Conservation (phyloP, 2,329 filamentous ascomycete genomes). For the Neurospora sp. region DNA sequence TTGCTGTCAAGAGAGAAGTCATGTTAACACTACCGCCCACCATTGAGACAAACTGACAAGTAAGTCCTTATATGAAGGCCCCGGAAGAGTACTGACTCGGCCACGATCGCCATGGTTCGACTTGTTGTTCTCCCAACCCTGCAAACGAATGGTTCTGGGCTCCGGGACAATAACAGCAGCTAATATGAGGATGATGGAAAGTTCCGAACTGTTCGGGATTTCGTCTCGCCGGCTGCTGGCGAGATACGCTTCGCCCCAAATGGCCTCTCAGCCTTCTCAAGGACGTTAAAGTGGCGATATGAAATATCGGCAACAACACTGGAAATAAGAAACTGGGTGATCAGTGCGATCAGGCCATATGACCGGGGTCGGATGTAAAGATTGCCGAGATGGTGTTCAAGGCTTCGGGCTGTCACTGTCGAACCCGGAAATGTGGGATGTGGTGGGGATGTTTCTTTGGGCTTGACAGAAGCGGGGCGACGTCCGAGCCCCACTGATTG, state of each 20-base stretch:
- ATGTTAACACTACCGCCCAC: slow-evolving; percentile 9
- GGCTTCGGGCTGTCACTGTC: background rate
- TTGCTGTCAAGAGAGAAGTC: slow-evolving; percentile 32
- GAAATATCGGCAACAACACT: background rate
- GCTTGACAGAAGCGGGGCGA: background rate
- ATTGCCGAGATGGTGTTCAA: background rate
- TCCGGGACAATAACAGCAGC: slow-evolving; percentile 1
- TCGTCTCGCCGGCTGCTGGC: background rate
- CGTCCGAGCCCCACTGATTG: background rate
- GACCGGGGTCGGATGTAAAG: background rate
- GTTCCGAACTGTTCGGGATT: background rate
- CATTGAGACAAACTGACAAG: background rate
- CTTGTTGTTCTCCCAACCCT: background rate
- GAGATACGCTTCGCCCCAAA: background rate
- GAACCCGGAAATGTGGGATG: background rate
- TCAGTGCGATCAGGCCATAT: background rate
- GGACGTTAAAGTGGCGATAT: background rate
- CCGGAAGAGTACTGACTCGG: slow-evolving; percentile 28
- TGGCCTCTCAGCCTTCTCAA: background rate
- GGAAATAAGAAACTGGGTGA: background rate
- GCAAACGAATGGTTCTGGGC: background rate
- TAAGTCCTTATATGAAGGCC: slow-evolving; percentile 1
- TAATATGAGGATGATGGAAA: background rate
- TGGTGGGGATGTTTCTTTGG: background rate
- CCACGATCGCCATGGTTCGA: slow-evolving; percentile 33